A percentile compares a stretch with the other conserved stretches of the same genome.
These are phyloP conservation scores for Jackrogersella multiformis DNA, from an alignment of 495 filamentous ascomycete genomes.

Conservation along the genomic window DNA sequence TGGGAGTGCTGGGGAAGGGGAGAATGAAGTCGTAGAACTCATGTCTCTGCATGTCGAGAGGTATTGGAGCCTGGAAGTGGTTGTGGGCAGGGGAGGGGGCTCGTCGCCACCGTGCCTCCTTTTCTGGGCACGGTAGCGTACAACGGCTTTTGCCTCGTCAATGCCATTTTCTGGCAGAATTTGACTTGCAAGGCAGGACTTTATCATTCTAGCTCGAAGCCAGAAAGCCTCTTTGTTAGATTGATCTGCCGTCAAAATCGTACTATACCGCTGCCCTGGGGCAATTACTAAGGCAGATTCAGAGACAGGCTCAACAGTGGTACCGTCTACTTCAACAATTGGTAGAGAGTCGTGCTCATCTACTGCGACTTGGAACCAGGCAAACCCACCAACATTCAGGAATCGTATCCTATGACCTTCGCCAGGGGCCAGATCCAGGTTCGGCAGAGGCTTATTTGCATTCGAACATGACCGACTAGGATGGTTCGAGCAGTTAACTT, in stretches of 20 bases:
- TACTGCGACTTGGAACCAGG: slow-evolving; percentile 63
- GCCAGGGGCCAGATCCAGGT: slow-evolving; percentile 53
- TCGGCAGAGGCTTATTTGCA: slow-evolving; percentile 55
- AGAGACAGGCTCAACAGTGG: slow-evolving; percentile 65
- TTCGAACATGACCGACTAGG: slow-evolving; percentile 57
- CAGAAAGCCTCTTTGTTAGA: slow-evolving; percentile 65
- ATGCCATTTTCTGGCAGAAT: slow-evolving; percentile 54
- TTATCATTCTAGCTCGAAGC: slow-evolving; percentile 66
- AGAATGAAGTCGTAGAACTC: slow-evolving; percentile 48
- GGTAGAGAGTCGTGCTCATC: slow-evolving; percentile 56
- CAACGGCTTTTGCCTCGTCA: slow-evolving; percentile 64
- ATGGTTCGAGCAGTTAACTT: slow-evolving; percentile 58
- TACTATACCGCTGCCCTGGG: slow-evolving; percentile 75
- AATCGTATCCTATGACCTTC: slow-evolving; percentile 74
- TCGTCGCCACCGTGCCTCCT: slow-evolving; percentile 10
- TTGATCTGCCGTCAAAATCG: slow-evolving; percentile 67
- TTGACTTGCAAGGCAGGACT: slow-evolving; percentile 61
- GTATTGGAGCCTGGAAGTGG: slow-evolving; percentile 49
- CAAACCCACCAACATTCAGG: slow-evolving; percentile 71
- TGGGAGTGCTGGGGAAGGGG: slow-evolving; percentile 50
- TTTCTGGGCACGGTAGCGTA: slow-evolving; percentile 52
- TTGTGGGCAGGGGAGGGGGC: slow-evolving; percentile 47
- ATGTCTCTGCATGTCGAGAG: slow-evolving; percentile 55
- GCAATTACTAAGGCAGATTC: slow-evolving; percentile 63
- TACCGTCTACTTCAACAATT: slow-evolving; percentile 78